Conservation (phyloP, 306 rosid genomes). For the Crotalaria pallida region DNA sequence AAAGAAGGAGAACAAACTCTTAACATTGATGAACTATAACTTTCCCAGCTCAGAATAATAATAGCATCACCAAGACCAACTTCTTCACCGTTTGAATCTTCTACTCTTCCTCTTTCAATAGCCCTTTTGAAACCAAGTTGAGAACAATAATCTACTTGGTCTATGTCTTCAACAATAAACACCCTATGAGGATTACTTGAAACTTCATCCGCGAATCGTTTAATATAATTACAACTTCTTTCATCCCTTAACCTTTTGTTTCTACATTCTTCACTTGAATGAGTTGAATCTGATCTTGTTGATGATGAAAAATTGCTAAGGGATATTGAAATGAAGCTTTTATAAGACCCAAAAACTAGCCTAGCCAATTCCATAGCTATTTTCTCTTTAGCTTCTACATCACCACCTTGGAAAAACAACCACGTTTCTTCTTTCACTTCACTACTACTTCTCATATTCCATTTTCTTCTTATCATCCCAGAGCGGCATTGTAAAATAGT, state of each 20-base stretch:
- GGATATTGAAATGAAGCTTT: conserved; percentile 46
- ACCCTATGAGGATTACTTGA: conserved; percentile 71
- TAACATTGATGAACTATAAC: conserved; percentile 81
- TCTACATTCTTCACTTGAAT: conserved; percentile 58
- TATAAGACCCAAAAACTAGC: conserved; percentile 62
- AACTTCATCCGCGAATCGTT: conserved; percentile 61
- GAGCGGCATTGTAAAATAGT: conserved; percentile 79
- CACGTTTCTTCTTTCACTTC: conserved; percentile 74
- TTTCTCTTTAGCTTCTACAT: conserved; percentile 56
- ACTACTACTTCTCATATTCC: conserved; percentile 23
- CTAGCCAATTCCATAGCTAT: conserved; percentile 70
- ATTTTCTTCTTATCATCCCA: conserved; percentile 64
- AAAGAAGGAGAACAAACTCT: conserved; percentile 73
- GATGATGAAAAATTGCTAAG: conserved; percentile 67
- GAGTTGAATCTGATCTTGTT: conserved; percentile 73
- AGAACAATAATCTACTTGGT: conserved; percentile 75
- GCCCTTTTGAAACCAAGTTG: conserved; percentile 82
- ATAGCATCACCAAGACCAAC: conserved; percentile 65
- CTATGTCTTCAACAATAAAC: conserved; percentile 76
- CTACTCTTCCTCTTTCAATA: conserved; percentile 58
- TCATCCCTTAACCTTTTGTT: conserved; percentile 79
- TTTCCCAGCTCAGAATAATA: conserved; percentile 72
- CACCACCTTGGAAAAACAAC: conserved; percentile 88
- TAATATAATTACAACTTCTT: conserved; percentile 59
- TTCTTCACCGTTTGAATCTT: conserved; percentile 57